A percentile compares a stretch with the other conserved stretches of the same genome.
Conservation (phyloP, 257 asterid genomes). For the Solanum bukasovii region DNA sequence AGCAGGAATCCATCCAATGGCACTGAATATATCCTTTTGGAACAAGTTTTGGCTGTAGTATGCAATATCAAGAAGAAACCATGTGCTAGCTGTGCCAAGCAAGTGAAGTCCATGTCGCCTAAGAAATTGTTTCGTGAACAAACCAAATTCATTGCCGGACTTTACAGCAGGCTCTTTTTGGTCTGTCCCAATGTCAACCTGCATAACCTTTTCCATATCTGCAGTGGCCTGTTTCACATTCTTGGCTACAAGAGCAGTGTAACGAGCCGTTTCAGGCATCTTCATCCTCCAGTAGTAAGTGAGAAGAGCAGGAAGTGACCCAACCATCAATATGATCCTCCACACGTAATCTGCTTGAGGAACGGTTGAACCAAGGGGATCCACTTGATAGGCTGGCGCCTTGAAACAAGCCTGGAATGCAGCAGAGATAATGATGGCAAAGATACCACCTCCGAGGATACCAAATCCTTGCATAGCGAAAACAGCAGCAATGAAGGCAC, state of each 20-base stretch:
- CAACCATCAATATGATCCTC: constrained; percentile 50
- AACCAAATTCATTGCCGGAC: too few relatives aligned
- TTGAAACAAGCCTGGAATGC: constrained; percentile 19
- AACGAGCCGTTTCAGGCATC: too few relatives aligned
- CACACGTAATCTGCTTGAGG: constrained; percentile 50
- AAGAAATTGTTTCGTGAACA: constrained; percentile 30
- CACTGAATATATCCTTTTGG: not conserved
- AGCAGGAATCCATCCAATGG: not conserved
- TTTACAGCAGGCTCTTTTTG: too few relatives aligned
- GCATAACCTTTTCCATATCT: too few relatives aligned
- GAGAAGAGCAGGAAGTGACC: constrained; percentile 39
- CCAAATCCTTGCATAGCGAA: constrained; percentile 70
- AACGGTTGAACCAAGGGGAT: constrained; percentile 32
- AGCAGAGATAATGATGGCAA: constrained; percentile 29
- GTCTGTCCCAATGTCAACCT: too few relatives aligned
- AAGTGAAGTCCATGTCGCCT: constrained; percentile 47
- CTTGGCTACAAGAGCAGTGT: too few relatives aligned
- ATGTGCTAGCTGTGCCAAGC: constrained; percentile 33
- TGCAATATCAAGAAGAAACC: not conserved
- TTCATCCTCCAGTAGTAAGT: constrained; percentile 40
- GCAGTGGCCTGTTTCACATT: too few relatives aligned
- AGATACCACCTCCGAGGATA: constrained; percentile 38
- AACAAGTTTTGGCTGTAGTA: not conserved
- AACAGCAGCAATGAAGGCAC: constrained; percentile 53
- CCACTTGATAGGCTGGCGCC: constrained; percentile 37